Percentiles rank a stretch among this genome's conserved stretches.
Evolutionary conservation across 2,329 filamentous ascomycete species (phyloP).

Genomic region (Fusarium mundagurra): DNA sequence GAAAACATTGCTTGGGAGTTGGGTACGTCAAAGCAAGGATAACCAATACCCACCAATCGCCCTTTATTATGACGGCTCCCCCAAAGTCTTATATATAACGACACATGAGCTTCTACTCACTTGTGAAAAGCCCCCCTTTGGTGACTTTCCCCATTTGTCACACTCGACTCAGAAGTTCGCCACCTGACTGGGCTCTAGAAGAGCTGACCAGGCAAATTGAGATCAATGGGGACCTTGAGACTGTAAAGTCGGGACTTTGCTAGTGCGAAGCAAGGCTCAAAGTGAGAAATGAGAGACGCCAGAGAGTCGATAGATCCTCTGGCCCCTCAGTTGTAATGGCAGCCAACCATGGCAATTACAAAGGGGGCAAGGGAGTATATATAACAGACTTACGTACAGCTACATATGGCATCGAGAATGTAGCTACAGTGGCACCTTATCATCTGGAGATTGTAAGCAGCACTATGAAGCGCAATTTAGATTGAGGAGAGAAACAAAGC

Average conservation of each 20-base stretch:
- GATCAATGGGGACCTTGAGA: not conserved
- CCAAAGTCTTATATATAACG: not conserved
- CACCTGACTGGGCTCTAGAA: not conserved
- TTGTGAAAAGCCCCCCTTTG: not conserved
- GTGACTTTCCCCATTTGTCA: not conserved
- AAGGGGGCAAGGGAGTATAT: no score
- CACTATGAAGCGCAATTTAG: no score
- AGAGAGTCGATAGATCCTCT: not conserved
- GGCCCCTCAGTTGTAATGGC: not conserved
- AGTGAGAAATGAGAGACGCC: not conserved
- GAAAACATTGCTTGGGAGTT: no score
- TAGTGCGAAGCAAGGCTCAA: not conserved
- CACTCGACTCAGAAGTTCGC: not conserved
- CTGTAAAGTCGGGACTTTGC: not conserved
- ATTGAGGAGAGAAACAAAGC: no score
- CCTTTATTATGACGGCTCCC: no score
- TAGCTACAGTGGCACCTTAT: no score
- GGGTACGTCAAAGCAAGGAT: not conserved
- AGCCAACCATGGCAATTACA: not conserved
- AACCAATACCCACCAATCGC: no score
- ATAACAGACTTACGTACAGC: no score
- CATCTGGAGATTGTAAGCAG: no score
- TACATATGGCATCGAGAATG: no score
- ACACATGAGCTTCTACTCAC: not conserved
- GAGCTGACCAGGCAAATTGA: not conserved